Evolutionary conservation across 768 basidiomycete species (phyloP), one percentile per base, ranked within the genome.

Genomic region (Mycena crocata): DNA sequence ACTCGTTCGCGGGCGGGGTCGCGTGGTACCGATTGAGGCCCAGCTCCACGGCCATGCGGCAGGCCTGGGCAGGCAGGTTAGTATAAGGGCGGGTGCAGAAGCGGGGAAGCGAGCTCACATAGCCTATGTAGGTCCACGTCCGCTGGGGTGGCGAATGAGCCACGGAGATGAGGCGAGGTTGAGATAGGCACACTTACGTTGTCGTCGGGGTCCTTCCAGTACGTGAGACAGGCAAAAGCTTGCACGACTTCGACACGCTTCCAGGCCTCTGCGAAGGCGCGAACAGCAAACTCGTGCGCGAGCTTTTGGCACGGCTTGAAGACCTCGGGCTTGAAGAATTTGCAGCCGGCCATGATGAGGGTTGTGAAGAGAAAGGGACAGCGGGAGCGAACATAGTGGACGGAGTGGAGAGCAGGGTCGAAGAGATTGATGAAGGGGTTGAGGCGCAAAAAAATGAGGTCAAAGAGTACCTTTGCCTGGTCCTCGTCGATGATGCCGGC

Each of bases 351-450:
- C 86, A 93, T 92, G 72, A 95, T 83, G 62, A 96, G 85, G 28
- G 91, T 88, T 23, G 94, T 92, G 80, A 95, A 95, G 61, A 97
- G 85, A 76, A 96, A 89, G 1, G 93, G 90, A 58, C 90, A 95
- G 67, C 87, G 90, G 24, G 85, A 82, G 72, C 95, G 93, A 72
- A 96, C 89, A 76, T 95, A 96, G 37, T 82, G 73, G 54, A 90
- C 84, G 0, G 95, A 90, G 76, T 97, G 95, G 37, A 96, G 80
- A n/a, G 87, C 82, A 39, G 94, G 93, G 80, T 96, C 95, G 75
- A 96, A 94, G 34, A 96, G 83, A 75, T 92, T 93, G 79, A 95
- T 89, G 77, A 95, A 94, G 15, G 94, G 93, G 76, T 96, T 96
- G 57, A 96, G 85, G 64, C 93, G 92, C 59, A 93, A 75, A 80